Evolutionary conservation across 192 early-diverging fungal genomes (phyloP).

Genomic region (Entophlyctis luteolus): DNA sequence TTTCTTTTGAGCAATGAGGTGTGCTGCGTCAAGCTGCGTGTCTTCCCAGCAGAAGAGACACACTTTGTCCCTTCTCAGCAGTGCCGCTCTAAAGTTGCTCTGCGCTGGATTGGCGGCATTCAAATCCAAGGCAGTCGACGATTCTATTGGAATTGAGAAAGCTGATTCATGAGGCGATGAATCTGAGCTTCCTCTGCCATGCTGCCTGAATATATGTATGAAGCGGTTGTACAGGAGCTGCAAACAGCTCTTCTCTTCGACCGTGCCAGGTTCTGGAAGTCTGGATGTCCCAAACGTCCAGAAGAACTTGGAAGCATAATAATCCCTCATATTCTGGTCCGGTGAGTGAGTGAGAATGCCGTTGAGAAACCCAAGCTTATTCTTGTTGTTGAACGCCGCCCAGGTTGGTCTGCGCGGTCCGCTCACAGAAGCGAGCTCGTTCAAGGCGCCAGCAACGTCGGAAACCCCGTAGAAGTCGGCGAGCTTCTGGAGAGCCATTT

Average conservation of each 20-base stretch:
- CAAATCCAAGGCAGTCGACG: background rate
- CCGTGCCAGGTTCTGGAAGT: background rate
- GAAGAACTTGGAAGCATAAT: slow-evolving; percentile 9
- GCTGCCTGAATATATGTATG: background rate
- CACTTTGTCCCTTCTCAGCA: background rate
- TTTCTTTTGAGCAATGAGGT: background rate
- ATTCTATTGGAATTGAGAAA: background rate
- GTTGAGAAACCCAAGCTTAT: background rate
- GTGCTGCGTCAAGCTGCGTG: background rate
- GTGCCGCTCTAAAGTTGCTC: background rate
- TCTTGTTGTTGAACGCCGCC: background rate
- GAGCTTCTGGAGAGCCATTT: slow-evolving; percentile 1
- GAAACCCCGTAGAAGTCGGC: background rate
- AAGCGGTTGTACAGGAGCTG: slow-evolving; percentile 14
- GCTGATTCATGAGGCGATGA: background rate
- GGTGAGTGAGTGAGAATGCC: slow-evolving; percentile 1
- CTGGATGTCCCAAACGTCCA: slow-evolving; percentile 5
- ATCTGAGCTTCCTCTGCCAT: slow-evolving; percentile 1
- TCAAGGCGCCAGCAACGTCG: background rate
- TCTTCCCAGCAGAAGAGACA: background rate
- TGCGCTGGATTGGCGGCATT: background rate
- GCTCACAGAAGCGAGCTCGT: slow-evolving; percentile 8
- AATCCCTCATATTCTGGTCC: background rate
- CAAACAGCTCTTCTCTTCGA: background rate
- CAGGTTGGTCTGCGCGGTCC: background rate